Evolutionary conservation across 495 filamentous ascomycete genomes (phyloP), one percentile per base, ranked within the genome.

Genomic region (Hypoxylon rickii): DNA sequence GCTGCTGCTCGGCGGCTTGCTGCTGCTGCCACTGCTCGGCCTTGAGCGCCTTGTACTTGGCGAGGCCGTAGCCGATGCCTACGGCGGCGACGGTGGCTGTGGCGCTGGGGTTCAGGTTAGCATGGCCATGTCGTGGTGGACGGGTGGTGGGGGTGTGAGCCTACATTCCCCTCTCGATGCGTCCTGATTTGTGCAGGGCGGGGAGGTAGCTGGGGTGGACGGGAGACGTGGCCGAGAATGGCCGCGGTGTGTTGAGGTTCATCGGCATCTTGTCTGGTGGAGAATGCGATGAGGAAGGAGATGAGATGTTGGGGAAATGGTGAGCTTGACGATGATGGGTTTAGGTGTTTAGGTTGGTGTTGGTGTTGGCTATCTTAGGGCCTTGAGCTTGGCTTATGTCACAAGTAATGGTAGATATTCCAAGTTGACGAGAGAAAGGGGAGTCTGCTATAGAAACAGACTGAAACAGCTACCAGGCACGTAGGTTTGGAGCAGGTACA

Each of bases 171-270:
- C 68, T 67, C 53, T 68, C 59, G 44, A 69, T 62, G 12, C 67
- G 41, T 1, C 55, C 42, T 16, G 50, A 61, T 37, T 65, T 72
- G 63, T 70, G 59, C 18, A 78, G 51, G 40, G 67, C 66, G 38
- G 73, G 74, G 21, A 78, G 73, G 58, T 72, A 70, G 46, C 61
- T 61, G 1, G 75, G 75, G 60, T 78, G 64, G 1, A 78, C 75
- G 19, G 73, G 72, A 18, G 75, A 69, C 0, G 69, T 66, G 41
- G 74, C 72, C 13, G 71, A 70, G 58, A 78, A 63, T 19, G 70
- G 64, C 17, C 67, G 69, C 10, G 58, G 41, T 36, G 48, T 19
- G 62, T 32, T 61, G 10, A 64, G 39, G 41, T 44, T 59, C 34
- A 51, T 45, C 36, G 66, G 47, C 70, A 71, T 73, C 38, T 47